Evolutionary conservation across 1,284 basidiomycete species (phyloP), one percentile per base, ranked within the genome.

Genomic region (Leccinum cinnamomeum): DNA sequence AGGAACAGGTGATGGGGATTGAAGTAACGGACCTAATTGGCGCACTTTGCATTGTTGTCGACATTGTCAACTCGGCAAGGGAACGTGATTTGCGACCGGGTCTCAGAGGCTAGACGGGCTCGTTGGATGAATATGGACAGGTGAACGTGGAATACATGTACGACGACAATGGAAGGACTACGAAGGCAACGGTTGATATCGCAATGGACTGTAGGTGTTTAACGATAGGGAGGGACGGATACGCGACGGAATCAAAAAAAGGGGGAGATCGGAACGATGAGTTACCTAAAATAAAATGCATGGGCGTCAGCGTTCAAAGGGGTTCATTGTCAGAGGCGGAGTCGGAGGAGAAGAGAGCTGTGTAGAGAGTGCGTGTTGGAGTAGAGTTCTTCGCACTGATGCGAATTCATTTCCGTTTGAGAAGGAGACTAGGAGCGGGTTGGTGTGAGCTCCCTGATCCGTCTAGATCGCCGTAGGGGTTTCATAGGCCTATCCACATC

Each of bases 331-430:
- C 68, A 63, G 59, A 62, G 55, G 63, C 56, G 61, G 65, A 67
- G 57, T 64, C 61, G 65, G 58, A 59, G 18, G 54, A 65, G 60
- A 59, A 54, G 61, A 64, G 65, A 64, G 65, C 62, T 63, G 64
- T 61, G 65, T 61, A 54, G 61, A 61, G 63, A 61, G 63, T 23
- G 59, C 70, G 60, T 68, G 72, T 53, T 72, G 54, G 62, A 58
- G 57, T 46, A 62, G 50, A 64, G 63, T 66, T 62, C 46, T 62
- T 64, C 63, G 65, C 53, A 65, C 46, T 71, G 73, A 68, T 68
- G 72, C 59, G 64, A 63, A 62, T 71, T 77, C 73, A 76, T 77
- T 68, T 77, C 74, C 75, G 75, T 68, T 64, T 66, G 64, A 62
- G 62, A 65, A 64, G 64, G 64, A 66, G 62, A 69, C 65, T 66